Evolutionary conservation across 2,329 filamentous ascomycete species (phyloP), one percentile per base, ranked within the genome.

Genomic region (Trichoderma asperellum): DNA sequence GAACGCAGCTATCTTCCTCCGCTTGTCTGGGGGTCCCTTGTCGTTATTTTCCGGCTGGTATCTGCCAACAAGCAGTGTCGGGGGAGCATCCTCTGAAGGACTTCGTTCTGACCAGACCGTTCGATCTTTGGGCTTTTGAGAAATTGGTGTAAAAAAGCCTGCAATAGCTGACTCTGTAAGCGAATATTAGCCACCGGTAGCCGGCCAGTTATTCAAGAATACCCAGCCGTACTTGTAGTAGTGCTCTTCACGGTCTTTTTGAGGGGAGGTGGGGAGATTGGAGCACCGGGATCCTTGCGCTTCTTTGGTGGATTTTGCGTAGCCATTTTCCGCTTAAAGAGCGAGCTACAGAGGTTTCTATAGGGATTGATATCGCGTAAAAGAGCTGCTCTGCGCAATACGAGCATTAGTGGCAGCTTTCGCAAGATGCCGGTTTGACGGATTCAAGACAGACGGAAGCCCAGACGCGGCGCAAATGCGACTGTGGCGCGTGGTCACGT

Each of bases 101-200:
- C 91, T 77, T 83, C 90, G 78, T 87, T 91, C 80, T 83, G 84
- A 79, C 93, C 96, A 98, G 11, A 80, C 83, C 62, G 92, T 88
- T 69, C 87, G 88, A 61, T 94, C 90, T 16, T 92, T 92, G 37
- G 91, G 89, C 78, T 96, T 97, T 78, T 97, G 88, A 0, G 94
- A 97, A 0, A 86, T 78, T 0, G 94, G 94, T 0, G 90, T 97
- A 80, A 98, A 98, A 83, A 98, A 98, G 66, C 87, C 93, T 24
- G 92, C 87, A 1, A 97, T 88, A 1, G 91, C 88, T 70, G 81
- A 88, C 77, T 89, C 91, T 92, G 72, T 4, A 12, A 32, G 2
- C 5, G 8, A 2, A 24, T 8, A 27, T 70, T 47, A 70, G 59
- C 14, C 35, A 55, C 6, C 2, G n/a, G 21, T 0, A 1, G 10